Percentiles rank a stretch among this genome's conserved stretches.
These are phyloP conservation scores for Wallacemonas sp. DNA, from an alignment of 208 protist genomes.

Conservation along the genomic window DNA sequence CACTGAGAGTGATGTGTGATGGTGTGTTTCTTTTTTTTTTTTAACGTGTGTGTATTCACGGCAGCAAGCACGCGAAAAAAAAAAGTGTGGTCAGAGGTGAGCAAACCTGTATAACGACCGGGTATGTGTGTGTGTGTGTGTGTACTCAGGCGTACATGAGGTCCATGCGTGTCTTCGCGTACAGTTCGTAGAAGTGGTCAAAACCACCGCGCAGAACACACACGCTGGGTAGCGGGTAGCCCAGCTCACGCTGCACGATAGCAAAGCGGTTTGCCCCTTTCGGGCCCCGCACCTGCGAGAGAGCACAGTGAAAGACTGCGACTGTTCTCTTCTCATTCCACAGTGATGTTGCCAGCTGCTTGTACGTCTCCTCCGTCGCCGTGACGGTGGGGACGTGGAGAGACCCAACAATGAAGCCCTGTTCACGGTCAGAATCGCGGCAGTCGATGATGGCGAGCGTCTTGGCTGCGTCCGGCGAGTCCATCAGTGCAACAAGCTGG, in stretches of 20 bases:
- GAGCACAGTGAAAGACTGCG: conserved; percentile 75
- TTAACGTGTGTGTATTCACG: no score
- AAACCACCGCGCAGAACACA: conserved; percentile 72
- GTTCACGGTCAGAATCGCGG: conserved; percentile 61
- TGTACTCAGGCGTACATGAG: conserved; percentile 36
- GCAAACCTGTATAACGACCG: no score
- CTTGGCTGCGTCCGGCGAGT: conserved; percentile 21
- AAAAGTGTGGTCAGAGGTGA: no score
- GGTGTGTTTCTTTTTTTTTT: no score
- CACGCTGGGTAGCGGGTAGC: conserved; percentile 40
- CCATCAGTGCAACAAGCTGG: conserved; percentile 64
- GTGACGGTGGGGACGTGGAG: conserved; percentile 44
- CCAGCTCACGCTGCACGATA: conserved; percentile 30
- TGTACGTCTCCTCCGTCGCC: conserved; percentile 32
- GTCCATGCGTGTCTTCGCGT: conserved; percentile 42
- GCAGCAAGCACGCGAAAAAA: no score
- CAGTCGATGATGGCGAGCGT: conserved; percentile 68
- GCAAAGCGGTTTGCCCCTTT: conserved; percentile 57
- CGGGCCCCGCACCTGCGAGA: conserved; percentile 76
- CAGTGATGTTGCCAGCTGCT: conserved; percentile 37
- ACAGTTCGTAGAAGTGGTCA: conserved; percentile 57
- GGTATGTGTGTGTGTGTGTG: conserved; percentile 4
- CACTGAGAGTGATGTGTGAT: no score
- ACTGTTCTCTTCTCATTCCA: conserved; percentile 26
- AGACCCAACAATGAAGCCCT: conserved; percentile 62